Conservation (phyloP, 129 eudicot species). For the Scalesia atractyloides region DNA sequence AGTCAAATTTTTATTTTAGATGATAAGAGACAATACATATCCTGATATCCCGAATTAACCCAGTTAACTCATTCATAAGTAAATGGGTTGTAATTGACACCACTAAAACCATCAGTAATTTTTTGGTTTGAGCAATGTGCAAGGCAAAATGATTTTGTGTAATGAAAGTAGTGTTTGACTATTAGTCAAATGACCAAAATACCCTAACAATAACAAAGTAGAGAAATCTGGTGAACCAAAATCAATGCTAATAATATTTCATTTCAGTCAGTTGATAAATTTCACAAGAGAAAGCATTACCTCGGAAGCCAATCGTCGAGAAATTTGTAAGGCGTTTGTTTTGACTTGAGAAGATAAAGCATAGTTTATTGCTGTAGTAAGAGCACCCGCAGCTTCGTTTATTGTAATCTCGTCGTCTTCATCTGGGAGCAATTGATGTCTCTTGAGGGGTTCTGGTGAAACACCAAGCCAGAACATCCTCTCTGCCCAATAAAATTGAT, state of each 20-base stretch:
- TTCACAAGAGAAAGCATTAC: constrained; percentile 35
- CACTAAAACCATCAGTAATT: background rate
- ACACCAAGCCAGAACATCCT: constrained; percentile 98
- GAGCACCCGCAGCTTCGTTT: constrained; percentile 55
- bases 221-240: background rate
- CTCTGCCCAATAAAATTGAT: constrained; percentile 98
- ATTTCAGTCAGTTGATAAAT: too few species aligned
- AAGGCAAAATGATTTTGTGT: background rate
- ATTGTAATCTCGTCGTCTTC: constrained; percentile 49
- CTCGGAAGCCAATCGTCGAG: constrained; percentile 64
- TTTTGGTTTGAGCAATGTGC: background rate
- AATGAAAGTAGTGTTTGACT: constrained; percentile 1
- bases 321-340: constrained; percentile 55
- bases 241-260: background rate
- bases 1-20: background rate
- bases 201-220: background rate
- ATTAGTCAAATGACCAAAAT: background rate
- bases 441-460: constrained; percentile 75
- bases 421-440: constrained; percentile 61
- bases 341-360: constrained; percentile 67
- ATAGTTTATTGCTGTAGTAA: constrained; percentile 50
- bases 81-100: background rate
- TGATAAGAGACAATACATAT: background rate
- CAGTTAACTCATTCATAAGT: background rate
- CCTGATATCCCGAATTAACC: too few species aligned